These are phyloP conservation scores for Talaromyces wortmannii DNA, from an alignment of 495 filamentous ascomycete genomes.

Conservation along the genomic window DNA sequence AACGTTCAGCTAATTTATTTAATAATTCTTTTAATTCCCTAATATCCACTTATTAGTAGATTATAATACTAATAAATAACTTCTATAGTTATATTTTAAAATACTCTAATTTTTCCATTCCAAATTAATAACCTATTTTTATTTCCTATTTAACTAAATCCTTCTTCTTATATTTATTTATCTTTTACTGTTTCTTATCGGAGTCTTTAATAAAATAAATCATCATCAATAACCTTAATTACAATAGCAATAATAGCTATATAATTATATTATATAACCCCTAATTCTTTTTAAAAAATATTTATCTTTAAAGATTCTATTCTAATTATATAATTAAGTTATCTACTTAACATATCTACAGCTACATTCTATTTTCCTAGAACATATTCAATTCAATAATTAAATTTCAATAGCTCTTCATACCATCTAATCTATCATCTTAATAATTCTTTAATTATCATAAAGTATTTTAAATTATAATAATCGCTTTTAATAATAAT, in stretches of 20 bases:
- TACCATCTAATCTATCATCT: slow-evolving; percentile 7
- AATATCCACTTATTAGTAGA: no score
- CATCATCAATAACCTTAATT: not conserved
- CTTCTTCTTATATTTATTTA: not conserved
- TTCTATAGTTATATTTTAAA: not conserved
- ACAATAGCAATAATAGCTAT: no score
- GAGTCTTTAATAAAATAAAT: not conserved
- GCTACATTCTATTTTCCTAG: no score
- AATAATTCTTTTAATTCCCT: no score
- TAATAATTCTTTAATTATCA: no score
- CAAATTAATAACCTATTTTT: slow-evolving; percentile 6
- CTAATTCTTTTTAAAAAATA: slow-evolving; percentile 4
- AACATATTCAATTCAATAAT: slow-evolving; percentile 11
- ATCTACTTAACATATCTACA: no score
- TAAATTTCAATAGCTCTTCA: slow-evolving; percentile 5
- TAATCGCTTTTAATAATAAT: slow-evolving; percentile 12
- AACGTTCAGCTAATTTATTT: no score
- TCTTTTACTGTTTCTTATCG: slow-evolving; percentile 1
- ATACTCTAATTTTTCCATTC: slow-evolving; percentile 7
- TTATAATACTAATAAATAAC: no score
- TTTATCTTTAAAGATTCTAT: no score
- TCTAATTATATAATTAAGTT: no score
- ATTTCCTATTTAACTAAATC: not conserved
- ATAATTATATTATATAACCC: slow-evolving; percentile 5
- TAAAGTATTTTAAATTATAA: slow-evolving; percentile 11